Evolutionary conservation across 2,329 filamentous ascomycete species (phyloP).

Genomic region (Phialophora expanda): DNA sequence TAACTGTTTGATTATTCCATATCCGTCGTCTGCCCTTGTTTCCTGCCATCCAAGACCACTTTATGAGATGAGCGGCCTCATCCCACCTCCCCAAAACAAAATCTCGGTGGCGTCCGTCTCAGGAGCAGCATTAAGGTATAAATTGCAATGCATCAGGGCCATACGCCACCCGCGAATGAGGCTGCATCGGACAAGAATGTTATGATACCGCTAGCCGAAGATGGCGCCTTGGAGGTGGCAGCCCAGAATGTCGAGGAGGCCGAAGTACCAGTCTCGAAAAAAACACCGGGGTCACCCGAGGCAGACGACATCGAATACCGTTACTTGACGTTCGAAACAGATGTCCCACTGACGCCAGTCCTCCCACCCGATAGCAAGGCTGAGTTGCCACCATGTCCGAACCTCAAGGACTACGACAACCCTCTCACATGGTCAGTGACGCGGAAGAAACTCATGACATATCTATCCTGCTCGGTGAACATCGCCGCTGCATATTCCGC

Average conservation of each 20-base stretch:
- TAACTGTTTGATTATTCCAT: neutral
- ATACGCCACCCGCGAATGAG: conserved; percentile 14
- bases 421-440: conserved; percentile 74
- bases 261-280: conserved; percentile 9
- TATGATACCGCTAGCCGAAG: conserved; percentile 16
- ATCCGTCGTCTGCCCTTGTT: neutral
- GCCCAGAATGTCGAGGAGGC: conserved; percentile 21
- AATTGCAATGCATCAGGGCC: conserved; percentile 21
- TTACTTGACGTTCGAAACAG: conserved; percentile 37
- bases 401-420: conserved; percentile 69
- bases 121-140: neutral
- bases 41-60: neutral
- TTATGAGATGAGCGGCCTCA: neutral
- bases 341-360: conserved; percentile 32
- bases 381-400: conserved; percentile 52
- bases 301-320: conserved; percentile 32
- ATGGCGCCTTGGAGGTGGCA: conserved; percentile 10
- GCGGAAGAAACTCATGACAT: conserved; percentile 74
- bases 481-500: conserved; percentile 79
- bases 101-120: neutral
- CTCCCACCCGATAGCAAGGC: conserved; percentile 22
- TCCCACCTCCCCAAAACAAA: neutral
- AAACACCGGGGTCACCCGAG: conserved; percentile 3
- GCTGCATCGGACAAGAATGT: conserved; percentile 4
- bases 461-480: conserved; percentile 76